Conservation (phyloP, 805 yeast genomes). For the Schwanniomyces yamadae region DNA sequence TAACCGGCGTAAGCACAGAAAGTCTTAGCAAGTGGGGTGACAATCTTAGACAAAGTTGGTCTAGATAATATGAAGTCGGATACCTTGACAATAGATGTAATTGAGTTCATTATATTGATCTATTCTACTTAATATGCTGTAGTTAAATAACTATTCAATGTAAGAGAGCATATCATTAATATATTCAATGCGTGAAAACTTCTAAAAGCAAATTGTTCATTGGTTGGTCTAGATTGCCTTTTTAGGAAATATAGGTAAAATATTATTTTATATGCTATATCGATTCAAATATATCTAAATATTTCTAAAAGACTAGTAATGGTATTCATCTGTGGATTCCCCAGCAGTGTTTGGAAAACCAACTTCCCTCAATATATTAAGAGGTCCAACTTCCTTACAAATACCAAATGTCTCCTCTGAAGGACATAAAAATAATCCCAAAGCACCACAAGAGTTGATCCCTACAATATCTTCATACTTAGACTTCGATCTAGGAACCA, state of each 20-base stretch:
- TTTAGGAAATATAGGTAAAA: constrained; percentile 15
- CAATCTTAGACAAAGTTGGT: constrained; percentile 72
- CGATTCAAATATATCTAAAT: background rate
- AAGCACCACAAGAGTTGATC: constrained; percentile 76
- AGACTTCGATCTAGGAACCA: constrained; percentile 75
- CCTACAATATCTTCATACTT: constrained; percentile 52
- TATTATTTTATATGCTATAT: background rate
- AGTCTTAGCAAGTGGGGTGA: constrained; percentile 76
- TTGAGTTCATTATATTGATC: constrained; percentile 47
- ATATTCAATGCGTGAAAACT: constrained; percentile 1
- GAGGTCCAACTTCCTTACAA: constrained; percentile 48
- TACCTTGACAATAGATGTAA: constrained; percentile 68
- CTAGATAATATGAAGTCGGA: constrained; percentile 79
- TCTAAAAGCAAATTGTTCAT: constrained; percentile 13
- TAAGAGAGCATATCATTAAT: too few species aligned
- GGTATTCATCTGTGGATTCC: constrained; percentile 58
- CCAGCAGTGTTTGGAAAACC: constrained; percentile 68
- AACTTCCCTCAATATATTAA: constrained; percentile 55
- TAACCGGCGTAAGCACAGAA: constrained; percentile 81
- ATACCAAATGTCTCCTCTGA: constrained; percentile 52
- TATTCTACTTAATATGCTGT: too few species aligned
- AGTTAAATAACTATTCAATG: too few species aligned
- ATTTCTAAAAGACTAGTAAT: constrained; percentile 42
- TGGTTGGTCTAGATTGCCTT: constrained; percentile 28
- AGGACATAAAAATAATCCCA: constrained; percentile 79